These are phyloP conservation scores for Yamadazyma sp. DNA, from an alignment of 805 yeast species.

Conservation along the genomic window DNA sequence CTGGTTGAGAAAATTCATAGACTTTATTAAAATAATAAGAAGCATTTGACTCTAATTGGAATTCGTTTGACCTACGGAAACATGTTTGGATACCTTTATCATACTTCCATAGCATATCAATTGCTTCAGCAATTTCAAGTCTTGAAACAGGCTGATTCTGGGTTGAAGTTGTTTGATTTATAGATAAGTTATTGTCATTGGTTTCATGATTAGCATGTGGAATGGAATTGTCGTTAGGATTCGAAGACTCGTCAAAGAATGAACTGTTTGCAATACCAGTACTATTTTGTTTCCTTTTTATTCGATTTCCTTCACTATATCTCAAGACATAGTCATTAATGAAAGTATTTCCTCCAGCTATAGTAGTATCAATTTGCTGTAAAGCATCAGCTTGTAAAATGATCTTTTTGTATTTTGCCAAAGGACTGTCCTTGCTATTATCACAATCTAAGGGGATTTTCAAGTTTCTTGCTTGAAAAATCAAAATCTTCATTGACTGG, in stretches of 20 bases:
- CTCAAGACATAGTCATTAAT: constrained; percentile 61
- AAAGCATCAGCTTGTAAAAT: constrained; percentile 57
- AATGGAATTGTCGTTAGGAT: not conserved
- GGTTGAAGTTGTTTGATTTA: no score
- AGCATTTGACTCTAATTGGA: constrained; percentile 83
- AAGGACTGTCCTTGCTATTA: constrained; percentile 39
- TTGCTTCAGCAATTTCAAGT: constrained; percentile 67
- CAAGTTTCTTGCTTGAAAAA: constrained; percentile 69
- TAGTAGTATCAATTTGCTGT: constrained; percentile 58
- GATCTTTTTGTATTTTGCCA: constrained; percentile 46
- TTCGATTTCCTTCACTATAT: constrained; percentile 54
- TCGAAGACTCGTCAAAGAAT: constrained; percentile 18
- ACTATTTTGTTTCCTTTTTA: constrained; percentile 48
- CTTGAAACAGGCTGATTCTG: no score
- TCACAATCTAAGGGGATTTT: constrained; percentile 69
- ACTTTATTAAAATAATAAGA: constrained; percentile 76
- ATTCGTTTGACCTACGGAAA: constrained; percentile 62
- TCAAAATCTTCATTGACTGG: constrained; percentile 72
- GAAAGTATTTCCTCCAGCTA: constrained; percentile 65
- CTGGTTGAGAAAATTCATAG: constrained; percentile 57
- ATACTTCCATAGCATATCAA: constrained; percentile 61
- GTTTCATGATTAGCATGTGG: constrained; percentile 7
- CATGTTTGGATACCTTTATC: constrained; percentile 67
- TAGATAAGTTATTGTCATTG: constrained; percentile 6
- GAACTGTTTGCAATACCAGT: constrained; percentile 42